A percentile compares a stretch with the other conserved stretches of the same genome.
phyloP scores from a whole-genome alignment of 441 rosid species.

The Bruguiera hainesii region DNA sequence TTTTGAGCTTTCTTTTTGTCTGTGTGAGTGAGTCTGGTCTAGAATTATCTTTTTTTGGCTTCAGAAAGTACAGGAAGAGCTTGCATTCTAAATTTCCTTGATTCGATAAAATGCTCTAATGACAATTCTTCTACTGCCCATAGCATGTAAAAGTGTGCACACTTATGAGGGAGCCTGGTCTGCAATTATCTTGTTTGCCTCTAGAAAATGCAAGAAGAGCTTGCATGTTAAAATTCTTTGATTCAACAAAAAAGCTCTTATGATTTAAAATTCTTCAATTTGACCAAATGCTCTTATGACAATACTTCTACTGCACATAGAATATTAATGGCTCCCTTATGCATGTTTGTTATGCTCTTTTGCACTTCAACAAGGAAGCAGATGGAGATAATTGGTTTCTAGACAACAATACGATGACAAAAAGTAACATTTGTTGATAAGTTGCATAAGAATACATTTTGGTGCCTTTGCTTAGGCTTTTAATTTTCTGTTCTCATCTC shows the following conservation, averaged over 20 bases:
- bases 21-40: not conserved
- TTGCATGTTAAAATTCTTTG: no score
- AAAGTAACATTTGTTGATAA: not conserved
- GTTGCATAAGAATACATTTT: not conserved
- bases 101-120: not conserved
- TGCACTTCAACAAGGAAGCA: no score
- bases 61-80: no score
- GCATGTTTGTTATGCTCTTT: not conserved
- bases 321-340: not conserved
- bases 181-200: no score
- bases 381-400: not conserved
- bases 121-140: not conserved
- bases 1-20: not conserved
- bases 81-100: not conserved
- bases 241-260: no score
- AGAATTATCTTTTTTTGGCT: not conserved
- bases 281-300: no score
- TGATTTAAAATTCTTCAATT: no score
- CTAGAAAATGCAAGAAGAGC: no score
- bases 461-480: not conserved
- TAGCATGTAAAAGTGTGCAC: not conserved
- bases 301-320: no score
- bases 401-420: not conserved
- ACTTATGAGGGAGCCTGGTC: no score
- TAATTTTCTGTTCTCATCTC: constrained; percentile 15